phyloP scores from a whole-genome alignment of 768 basidiomycete species.

The Omphalotus guepiniiformis region DNA sequence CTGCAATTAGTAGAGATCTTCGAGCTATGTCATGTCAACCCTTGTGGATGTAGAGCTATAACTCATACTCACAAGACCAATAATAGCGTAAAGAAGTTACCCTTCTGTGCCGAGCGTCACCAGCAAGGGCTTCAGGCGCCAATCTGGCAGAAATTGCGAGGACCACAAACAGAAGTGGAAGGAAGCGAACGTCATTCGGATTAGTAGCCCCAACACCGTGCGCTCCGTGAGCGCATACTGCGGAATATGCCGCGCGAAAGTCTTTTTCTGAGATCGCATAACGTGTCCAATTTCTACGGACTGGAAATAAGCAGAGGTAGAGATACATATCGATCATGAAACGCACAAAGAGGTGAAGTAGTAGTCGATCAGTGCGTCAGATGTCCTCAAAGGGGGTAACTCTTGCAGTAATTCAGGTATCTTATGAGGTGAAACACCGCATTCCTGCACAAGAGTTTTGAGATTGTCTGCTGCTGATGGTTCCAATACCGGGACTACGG shows the following conservation, averaged over 20 bases:
- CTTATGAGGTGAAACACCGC: conserved; percentile 87
- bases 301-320: background rate
- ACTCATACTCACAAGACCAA: conserved; percentile 80
- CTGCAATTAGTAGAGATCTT: conserved; percentile 83
- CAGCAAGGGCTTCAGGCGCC: conserved; percentile 80
- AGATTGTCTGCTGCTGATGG: conserved; percentile 75
- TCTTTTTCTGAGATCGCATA: conserved; percentile 87
- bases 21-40: conserved; percentile 50
- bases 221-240: conserved; percentile 57
- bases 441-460: conserved; percentile 84
- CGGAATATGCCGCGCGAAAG: conserved; percentile 69
- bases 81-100: conserved; percentile 87
- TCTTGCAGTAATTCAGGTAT: conserved; percentile 87
- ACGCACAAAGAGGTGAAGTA: conserved; percentile 73
- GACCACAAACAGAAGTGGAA: conserved; percentile 91
- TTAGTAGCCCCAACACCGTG: conserved; percentile 58
- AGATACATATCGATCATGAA: conserved; percentile 12
- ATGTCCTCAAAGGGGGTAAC: conserved; percentile 71
- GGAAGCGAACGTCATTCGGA: conserved; percentile 74
- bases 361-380: conserved; percentile 77
- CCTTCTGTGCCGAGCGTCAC: conserved; percentile 70
- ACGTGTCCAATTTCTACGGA: conserved; percentile 81
- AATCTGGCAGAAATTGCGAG: conserved; percentile 83
- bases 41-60: conserved; percentile 11
- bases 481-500: conserved; percentile 42